Evolutionary conservation across 257 asterid species (phyloP).

Genomic region (Plantago ovata): DNA sequence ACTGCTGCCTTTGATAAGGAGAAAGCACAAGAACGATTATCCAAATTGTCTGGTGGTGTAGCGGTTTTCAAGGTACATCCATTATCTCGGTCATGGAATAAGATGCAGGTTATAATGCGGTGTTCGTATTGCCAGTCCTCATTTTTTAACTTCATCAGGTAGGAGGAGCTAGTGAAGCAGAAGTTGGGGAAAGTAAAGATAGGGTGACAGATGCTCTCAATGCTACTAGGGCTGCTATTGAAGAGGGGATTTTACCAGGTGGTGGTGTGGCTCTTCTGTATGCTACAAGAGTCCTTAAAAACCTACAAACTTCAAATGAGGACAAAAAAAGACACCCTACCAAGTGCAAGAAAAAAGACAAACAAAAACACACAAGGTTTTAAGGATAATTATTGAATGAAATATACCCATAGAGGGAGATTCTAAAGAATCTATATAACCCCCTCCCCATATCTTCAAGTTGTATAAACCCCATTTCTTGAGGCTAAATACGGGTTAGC

Average conservation of each 20-base stretch:
- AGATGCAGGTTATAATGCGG: slow-evolving; percentile 14
- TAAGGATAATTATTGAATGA: too few species aligned
- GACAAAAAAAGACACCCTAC: slow-evolving; percentile 69
- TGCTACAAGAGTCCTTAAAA: slow-evolving; percentile 59
- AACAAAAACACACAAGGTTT: too few species aligned
- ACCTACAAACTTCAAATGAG: slow-evolving; percentile 61
- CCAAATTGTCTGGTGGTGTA: slow-evolving; percentile 93
- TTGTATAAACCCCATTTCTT: too few species aligned
- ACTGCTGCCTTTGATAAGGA: slow-evolving; percentile 78
- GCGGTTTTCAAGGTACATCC: slow-evolving; percentile 80
- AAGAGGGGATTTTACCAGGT: slow-evolving; percentile 96
- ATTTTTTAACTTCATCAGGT: slow-evolving; percentile 47
- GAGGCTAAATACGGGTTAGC: too few species aligned
- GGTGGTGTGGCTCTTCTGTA: slow-evolving; percentile 90
- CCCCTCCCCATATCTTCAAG: too few species aligned
- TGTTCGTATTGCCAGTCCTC: slow-evolving; percentile 2
- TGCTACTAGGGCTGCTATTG: slow-evolving; percentile 92
- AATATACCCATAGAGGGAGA: too few species aligned
- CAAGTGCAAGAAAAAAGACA: too few species aligned
- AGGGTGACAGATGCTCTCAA: slow-evolving; percentile 94
- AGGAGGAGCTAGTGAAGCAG: slow-evolving; percentile 87
- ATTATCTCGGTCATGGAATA: slow-evolving; percentile 5
- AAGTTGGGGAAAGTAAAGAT: slow-evolving; percentile 92
- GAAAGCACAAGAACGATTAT: slow-evolving; percentile 86
- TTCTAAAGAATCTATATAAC: too few species aligned